Evolutionary conservation across 1,139 yeast genomes (phyloP).

Genomic region (Magnusiomyces fungicola): DNA sequence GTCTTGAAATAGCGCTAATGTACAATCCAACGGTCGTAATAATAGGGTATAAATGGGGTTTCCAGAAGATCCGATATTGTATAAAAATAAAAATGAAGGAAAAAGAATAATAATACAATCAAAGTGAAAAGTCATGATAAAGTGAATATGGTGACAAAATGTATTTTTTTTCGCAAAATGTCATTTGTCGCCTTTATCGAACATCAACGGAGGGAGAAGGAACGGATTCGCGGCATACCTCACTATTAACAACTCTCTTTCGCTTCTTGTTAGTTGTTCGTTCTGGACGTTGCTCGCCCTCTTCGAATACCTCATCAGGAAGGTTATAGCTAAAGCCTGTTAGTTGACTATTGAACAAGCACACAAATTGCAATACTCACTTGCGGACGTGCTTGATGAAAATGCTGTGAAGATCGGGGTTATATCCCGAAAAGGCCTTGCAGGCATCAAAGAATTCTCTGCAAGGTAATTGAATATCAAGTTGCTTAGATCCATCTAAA

Average conservation of each 20-base stretch:
- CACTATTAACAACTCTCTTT: conserved; percentile 2
- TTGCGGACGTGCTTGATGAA: conserved; percentile 71
- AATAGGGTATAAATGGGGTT: too few relatives aligned
- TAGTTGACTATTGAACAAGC: neutral
- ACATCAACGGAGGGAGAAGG: neutral
- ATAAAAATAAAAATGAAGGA: too few relatives aligned
- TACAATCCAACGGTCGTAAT: too few relatives aligned
- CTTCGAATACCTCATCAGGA: conserved; percentile 77
- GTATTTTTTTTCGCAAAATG: too few relatives aligned
- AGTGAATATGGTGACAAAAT: too few relatives aligned
- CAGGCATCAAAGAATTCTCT: conserved; percentile 78
- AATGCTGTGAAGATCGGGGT: conserved; percentile 48
- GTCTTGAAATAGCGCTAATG: too few relatives aligned
- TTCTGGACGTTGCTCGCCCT: conserved; percentile 46
- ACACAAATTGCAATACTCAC: conserved; percentile 18
- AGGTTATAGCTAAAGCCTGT: conserved; percentile 62
- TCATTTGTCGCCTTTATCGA: too few relatives aligned
- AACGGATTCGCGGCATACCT: conserved; percentile 3
- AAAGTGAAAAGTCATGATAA: too few relatives aligned
- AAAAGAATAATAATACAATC: too few relatives aligned
- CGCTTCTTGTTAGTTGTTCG: conserved; percentile 1
- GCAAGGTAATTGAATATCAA: conserved; percentile 88
- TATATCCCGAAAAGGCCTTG: conserved; percentile 60
- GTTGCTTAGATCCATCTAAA: conserved; percentile 36
- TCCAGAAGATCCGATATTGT: too few relatives aligned